Evolutionary conservation across 495 filamentous ascomycete species (phyloP).

Genomic region (Tuber microsphaerosporum): DNA sequence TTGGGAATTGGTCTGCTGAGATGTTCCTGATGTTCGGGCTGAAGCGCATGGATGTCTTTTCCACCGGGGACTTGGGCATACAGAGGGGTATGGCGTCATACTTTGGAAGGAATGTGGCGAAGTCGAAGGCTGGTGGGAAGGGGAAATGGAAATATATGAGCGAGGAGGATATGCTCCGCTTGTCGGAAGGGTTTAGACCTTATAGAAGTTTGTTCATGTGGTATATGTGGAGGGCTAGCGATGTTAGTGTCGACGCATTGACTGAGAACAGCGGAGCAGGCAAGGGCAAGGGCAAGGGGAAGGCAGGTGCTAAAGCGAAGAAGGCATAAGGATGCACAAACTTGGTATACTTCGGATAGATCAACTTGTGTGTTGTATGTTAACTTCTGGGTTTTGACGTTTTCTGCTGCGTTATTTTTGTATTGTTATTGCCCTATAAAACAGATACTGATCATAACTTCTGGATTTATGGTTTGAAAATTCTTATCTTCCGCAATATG

Average conservation of each 20-base stretch:
- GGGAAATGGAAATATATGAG: constrained; percentile 97
- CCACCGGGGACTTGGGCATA: constrained; percentile 84
- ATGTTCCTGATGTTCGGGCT: constrained; percentile 94
- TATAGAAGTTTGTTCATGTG: constrained; percentile 37
- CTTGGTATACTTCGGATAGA: neutral
- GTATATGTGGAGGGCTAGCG: constrained; percentile 33
- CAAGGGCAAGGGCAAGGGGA: constrained; percentile 9
- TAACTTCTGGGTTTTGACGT: neutral
- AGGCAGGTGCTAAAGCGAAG: neutral
- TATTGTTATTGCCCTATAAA: neutral
- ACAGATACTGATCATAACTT: neutral
- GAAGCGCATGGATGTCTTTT: constrained; percentile 90
- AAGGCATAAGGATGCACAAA: neutral
- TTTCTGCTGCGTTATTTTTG: neutral
- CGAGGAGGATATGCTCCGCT: constrained; percentile 82
- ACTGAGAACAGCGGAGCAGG: constrained; percentile 10
- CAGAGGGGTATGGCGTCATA: constrained; percentile 91
- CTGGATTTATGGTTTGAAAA: neutral
- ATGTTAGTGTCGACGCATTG: constrained; percentile 30
- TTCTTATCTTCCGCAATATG: neutral
- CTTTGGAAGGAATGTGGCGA: constrained; percentile 70
- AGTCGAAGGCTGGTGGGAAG: constrained; percentile 69
- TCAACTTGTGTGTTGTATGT: neutral
- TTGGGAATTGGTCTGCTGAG: constrained; percentile 88
- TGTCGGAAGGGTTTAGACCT: constrained; percentile 62